Base-by-base conservation (phyloP, 495 filamentous ascomycete species). In the Penicillium arizonense region DNA sequence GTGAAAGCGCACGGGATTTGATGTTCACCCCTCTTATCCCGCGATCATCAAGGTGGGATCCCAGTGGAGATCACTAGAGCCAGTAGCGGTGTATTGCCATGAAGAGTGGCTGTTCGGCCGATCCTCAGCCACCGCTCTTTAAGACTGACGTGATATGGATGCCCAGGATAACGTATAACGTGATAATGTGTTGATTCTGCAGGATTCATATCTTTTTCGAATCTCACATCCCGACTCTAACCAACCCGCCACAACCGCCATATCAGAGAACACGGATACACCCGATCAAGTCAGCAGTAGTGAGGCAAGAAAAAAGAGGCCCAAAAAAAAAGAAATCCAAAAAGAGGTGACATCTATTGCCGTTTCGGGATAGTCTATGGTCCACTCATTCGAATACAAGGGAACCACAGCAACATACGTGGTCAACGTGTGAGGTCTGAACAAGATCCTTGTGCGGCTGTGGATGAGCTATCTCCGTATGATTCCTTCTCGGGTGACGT, bases 221-320 rank as follows among this genome's bases (percentile, higher is more conserved):
- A 11, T 42, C 1, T 32, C 11, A 4, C 16, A 16, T 18, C 43
- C 21, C 13, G 12, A 14, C 12, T 20, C 13, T 8, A 37, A 47
- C 33, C 21, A 34, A 59, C 47, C 64, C 59, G 62, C 65, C 58
- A 63, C 53, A 68, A 46, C 65, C 62, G 62, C 65, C 53, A 33
- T 47, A 58, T 61, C 59, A 53, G 41, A 41, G 45, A 37, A 43
- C 50, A 45, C 45, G 41, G 47, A 57, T 53, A 37, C 5, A 10
- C 47, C 35, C 44, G 48, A 52, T 46, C 0, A n/a, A n/a, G 24
- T 11, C 18, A 24, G 20, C 37, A 40, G 37, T 18, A 3, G 37
- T 39, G 37, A 18, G n/a, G 37, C 2, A 13, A 1, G 16, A 2
- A 39, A 28, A 18, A 21, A 49, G 34, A 46, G 10, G 11, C 26